Percentiles rank a stretch among this genome's conserved stretches.
These are phyloP conservation scores for Panicum miliaceum DNA, from an alignment of 176 grass and related monocot genomes.

Conservation along the genomic window DNA sequence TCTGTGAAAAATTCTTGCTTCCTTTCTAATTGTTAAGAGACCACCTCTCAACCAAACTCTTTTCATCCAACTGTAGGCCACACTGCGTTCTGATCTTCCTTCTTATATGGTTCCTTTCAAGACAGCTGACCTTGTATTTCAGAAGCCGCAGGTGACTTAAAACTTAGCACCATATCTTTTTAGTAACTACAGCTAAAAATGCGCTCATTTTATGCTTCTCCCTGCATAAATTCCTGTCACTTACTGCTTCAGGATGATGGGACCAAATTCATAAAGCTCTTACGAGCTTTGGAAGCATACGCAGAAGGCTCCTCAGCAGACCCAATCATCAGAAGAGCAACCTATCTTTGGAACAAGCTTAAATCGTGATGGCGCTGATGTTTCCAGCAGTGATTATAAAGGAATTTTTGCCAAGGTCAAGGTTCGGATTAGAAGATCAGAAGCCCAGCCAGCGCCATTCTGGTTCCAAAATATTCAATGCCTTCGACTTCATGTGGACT, in stretches of 20 bases:
- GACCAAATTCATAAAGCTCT: conserved; percentile 78
- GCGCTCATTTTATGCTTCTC: not conserved
- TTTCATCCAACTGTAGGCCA: conserved; percentile 61
- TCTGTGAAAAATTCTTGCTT: conserved; percentile 6
- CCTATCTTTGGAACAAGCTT: conserved; percentile 79
- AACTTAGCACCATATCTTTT: not conserved
- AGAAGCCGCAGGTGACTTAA: conserved; percentile 65
- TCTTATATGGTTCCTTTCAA: conserved; percentile 90
- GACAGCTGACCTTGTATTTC: conserved; percentile 64
- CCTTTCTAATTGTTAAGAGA: conserved; percentile 18
- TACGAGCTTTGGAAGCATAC: conserved; percentile 89
- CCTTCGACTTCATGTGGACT: not conserved
- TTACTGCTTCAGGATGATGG: conserved; percentile 68
- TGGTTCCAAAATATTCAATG: not conserved
- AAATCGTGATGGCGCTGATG: conserved; percentile 41
- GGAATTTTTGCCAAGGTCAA: not conserved
- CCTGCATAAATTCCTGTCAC: not conserved
- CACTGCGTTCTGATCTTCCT: conserved; percentile 81
- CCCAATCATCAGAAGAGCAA: conserved; percentile 72
- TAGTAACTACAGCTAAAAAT: not conserved
- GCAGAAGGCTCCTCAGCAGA: conserved; percentile 86
- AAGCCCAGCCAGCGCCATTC: conserved; percentile 4
- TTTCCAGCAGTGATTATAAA: not conserved
- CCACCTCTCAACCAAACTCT: not conserved
- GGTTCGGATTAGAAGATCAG: conserved; percentile 31